A percentile compares a stretch with the other conserved stretches of the same genome.
These are phyloP conservation scores for Tuctoria greenei DNA, from an alignment of 176 grass and related monocot species.

Conservation along the genomic window DNA sequence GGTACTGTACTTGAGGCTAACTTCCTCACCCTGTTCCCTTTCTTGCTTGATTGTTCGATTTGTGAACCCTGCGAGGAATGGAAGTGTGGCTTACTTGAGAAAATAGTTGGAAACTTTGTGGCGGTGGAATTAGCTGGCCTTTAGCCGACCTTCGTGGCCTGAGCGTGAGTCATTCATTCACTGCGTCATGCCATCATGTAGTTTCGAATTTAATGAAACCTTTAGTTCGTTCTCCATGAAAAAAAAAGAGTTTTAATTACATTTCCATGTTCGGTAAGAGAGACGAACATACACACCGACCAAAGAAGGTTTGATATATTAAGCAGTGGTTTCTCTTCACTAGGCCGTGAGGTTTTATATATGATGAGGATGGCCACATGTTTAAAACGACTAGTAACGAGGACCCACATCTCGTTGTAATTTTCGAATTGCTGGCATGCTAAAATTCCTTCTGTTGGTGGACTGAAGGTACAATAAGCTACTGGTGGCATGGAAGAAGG, in stretches of 20 bases:
- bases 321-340: neutral
- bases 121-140: neutral
- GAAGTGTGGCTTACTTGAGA: neutral
- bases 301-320: neutral
- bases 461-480: conserved; percentile 81
- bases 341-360: neutral
- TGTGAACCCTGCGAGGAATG: neutral
- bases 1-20: conserved; percentile 42
- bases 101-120: neutral
- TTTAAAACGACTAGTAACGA: neutral
- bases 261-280: neutral
- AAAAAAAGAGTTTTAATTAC: neutral
- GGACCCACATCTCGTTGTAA: neutral
- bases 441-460: neutral
- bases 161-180: neutral
- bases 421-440: neutral
- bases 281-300: neutral
- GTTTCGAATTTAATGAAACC: neutral
- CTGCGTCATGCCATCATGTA: no score
- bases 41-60: neutral
- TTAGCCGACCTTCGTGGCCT: neutral
- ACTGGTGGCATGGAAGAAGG: conserved; percentile 75
- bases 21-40: neutral
- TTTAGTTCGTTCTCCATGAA: neutral
- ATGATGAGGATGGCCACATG: neutral